Evolutionary conservation across 495 filamentous ascomycete species (phyloP).

Genomic region (Cercophora samala): DNA sequence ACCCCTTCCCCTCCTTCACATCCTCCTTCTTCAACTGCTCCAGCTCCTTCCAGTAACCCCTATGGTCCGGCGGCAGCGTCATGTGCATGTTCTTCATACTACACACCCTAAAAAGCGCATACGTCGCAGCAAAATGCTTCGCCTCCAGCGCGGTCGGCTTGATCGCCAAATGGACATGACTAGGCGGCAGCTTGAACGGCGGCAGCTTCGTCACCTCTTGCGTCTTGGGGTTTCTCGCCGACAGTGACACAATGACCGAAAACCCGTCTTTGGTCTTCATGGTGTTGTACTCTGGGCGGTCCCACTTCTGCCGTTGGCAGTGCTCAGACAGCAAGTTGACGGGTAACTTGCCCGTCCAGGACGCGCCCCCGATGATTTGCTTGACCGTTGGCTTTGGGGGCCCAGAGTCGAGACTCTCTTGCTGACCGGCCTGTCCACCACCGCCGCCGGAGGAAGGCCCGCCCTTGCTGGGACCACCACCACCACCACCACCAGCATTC

Average conservation of each 20-base stretch:
- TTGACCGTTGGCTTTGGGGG: slow-evolving; percentile 78
- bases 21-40: slow-evolving; percentile 73
- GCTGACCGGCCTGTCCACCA: neutral
- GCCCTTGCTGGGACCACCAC: slow-evolving; percentile 26
- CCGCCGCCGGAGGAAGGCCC: neutral
- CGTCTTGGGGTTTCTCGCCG: slow-evolving; percentile 77
- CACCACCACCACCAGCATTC: slow-evolving; percentile 40
- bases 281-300: slow-evolving; percentile 82
- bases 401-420: slow-evolving; percentile 21
- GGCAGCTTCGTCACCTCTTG: slow-evolving; percentile 67
- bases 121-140: slow-evolving; percentile 87
- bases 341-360: slow-evolving; percentile 96
- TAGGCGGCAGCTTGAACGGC: slow-evolving; percentile 75
- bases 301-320: slow-evolving; percentile 93
- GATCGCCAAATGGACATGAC: slow-evolving; percentile 62
- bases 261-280: slow-evolving; percentile 58
- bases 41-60: slow-evolving; percentile 85
- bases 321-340: slow-evolving; percentile 91
- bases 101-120: slow-evolving; percentile 82
- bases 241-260: slow-evolving; percentile 74
- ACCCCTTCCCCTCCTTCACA: slow-evolving; percentile 68
- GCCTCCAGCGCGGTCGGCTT: slow-evolving; percentile 82
- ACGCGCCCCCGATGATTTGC: slow-evolving; percentile 86
- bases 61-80: slow-evolving; percentile 87
- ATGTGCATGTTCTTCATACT: slow-evolving; percentile 93